Evolutionary conservation across 2,329 filamentous ascomycete species (phyloP).

Genomic region (Myriosclerotinia duriaeana): DNA sequence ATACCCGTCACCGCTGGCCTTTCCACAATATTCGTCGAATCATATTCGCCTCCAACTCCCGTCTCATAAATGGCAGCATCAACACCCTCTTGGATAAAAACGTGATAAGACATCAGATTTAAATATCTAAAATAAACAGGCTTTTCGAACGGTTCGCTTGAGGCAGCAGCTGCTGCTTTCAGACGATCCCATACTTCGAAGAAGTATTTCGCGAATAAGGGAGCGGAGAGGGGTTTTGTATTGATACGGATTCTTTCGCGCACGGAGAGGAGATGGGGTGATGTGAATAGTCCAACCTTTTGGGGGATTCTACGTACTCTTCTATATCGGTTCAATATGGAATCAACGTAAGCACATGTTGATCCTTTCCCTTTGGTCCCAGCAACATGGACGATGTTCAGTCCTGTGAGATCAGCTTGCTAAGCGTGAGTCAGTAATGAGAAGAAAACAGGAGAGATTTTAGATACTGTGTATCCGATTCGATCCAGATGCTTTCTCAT

Average conservation of each 20-base stretch:
- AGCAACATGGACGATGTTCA: conserved; percentile 69
- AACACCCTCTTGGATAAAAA: conserved; percentile 62
- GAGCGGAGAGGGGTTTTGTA: conserved; percentile 56
- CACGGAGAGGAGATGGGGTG: conserved; percentile 66
- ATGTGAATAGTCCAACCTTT: conserved; percentile 63
- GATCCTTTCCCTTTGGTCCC: conserved; percentile 78
- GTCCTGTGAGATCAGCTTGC: conserved; percentile 47
- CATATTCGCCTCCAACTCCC: conserved; percentile 66
- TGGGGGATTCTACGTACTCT: conserved; percentile 34
- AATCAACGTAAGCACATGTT: conserved; percentile 66
- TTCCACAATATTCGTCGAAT: conserved; percentile 66
- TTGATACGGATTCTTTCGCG: conserved; percentile 67
- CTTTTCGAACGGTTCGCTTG: conserved; percentile 42
- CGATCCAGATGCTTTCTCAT: conserved; percentile 76
- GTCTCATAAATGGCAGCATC: conserved; percentile 65
- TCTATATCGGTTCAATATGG: conserved; percentile 57
- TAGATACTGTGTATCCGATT: conserved; percentile 68
- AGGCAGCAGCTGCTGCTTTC: conserved; percentile 38
- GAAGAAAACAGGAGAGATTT: neutral
- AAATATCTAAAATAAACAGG: conserved; percentile 61
- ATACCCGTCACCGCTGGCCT: conserved; percentile 59
- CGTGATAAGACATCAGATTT: conserved; percentile 65
- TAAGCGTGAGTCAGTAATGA: conserved; percentile 20
- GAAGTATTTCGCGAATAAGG: conserved; percentile 63
- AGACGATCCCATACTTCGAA: conserved; percentile 66